Evolutionary conservation across 2,329 filamentous ascomycete species (phyloP).

Genomic region (Fonsecaea nubica): DNA sequence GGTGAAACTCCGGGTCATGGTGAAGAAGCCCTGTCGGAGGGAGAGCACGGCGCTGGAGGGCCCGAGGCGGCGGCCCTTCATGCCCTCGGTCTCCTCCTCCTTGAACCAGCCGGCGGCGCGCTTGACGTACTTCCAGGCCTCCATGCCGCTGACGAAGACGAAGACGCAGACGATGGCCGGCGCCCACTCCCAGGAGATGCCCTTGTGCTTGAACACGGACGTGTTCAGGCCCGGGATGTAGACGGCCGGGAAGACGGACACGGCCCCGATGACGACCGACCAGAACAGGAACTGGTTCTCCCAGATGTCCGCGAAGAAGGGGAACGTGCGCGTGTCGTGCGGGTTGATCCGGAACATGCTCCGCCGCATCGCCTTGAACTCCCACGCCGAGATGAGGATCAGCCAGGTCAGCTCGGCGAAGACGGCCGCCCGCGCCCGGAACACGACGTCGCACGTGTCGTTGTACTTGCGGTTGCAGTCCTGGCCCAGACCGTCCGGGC

Average conservation of each 20-base stretch:
- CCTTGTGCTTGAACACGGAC: constrained; percentile 68
- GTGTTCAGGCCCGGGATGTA: constrained; percentile 64
- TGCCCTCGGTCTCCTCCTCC: constrained; percentile 43
- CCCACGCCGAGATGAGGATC: constrained; percentile 77
- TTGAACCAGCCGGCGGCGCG: constrained; percentile 48
- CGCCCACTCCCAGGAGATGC: constrained; percentile 72
- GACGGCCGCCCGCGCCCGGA: constrained; percentile 73
- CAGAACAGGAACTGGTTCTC: constrained; percentile 74
- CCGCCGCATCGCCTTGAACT: constrained; percentile 75
- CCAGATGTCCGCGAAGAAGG: constrained; percentile 69
- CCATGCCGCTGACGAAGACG: constrained; percentile 67
- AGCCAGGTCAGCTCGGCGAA: constrained; percentile 78
- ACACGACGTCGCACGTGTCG: constrained; percentile 60
- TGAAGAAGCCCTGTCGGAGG: constrained; percentile 46
- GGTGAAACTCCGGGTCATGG: constrained; percentile 43
- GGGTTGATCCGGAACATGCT: constrained; percentile 72
- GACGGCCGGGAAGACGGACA: constrained; percentile 63
- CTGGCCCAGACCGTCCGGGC: constrained; percentile 59
- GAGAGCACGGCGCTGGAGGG: constrained; percentile 39
- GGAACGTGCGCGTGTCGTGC: constrained; percentile 57
- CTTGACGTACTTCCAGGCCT: constrained; percentile 71
- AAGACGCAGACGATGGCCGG: constrained; percentile 66
- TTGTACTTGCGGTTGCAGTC: constrained; percentile 62
- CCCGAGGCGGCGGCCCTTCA: constrained; percentile 37
- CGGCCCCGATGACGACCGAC: constrained; percentile 63